Conservation (phyloP, 1,139 yeast genomes). For the Yamadazyma conglobata region DNA sequence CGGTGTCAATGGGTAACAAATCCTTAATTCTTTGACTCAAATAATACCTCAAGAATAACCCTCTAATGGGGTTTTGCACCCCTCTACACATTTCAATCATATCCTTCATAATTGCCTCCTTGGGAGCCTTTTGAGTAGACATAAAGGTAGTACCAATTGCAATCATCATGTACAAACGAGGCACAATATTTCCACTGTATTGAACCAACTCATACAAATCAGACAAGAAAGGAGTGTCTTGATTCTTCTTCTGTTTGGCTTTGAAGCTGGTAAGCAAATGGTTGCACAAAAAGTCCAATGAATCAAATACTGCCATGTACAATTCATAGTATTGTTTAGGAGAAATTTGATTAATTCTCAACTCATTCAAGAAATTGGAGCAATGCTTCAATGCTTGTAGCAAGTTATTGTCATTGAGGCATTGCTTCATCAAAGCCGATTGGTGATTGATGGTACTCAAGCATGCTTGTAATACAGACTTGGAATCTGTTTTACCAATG, state of each 20-base stretch:
- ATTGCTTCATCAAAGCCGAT: slow-evolving; percentile 70
- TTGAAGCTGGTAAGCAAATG: slow-evolving; percentile 68
- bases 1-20: slow-evolving; percentile 48
- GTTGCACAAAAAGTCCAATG: slow-evolving; percentile 64
- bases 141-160: slow-evolving; percentile 91
- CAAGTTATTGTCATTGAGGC: slow-evolving; percentile 66
- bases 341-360: slow-evolving; percentile 69
- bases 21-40: slow-evolving; percentile 81
- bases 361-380: slow-evolving; percentile 75
- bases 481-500: slow-evolving; percentile 11
- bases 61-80: slow-evolving; percentile 93
- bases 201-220: slow-evolving; percentile 94
- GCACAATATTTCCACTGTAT: slow-evolving; percentile 90
- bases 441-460: slow-evolving; percentile 64
- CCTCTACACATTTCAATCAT: slow-evolving; percentile 98
- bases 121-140: slow-evolving; percentile 74
- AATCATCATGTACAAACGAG: slow-evolving; percentile 89
- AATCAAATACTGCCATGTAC: slow-evolving; percentile 82
- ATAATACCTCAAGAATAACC: slow-evolving; percentile 84
- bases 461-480: slow-evolving; percentile 44
- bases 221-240: slow-evolving; percentile 64
- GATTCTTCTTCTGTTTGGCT: slow-evolving; percentile 23
- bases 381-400: slow-evolving; percentile 91
- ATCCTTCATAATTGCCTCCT: slow-evolving; percentile 85
- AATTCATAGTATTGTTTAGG: slow-evolving; percentile 95